phyloP scores from a whole-genome alignment of 202 grass and related monocot species.

The Eragrostis tef region DNA sequence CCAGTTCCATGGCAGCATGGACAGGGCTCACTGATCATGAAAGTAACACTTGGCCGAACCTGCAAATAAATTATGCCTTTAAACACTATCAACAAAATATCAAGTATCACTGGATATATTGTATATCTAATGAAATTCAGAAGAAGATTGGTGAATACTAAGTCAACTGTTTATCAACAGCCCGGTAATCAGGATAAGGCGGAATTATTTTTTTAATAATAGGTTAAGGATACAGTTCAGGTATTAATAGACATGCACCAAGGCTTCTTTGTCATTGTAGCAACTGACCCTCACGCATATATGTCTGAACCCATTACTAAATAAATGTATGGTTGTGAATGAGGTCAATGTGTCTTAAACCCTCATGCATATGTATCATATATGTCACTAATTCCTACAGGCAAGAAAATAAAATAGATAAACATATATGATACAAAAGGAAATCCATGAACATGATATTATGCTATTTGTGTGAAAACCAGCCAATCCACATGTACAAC shows the following conservation, averaged over 20 bases:
- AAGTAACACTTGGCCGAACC: constrained; percentile 87
- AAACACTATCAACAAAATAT: constrained; percentile 24
- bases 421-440: background rate
- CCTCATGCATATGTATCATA: no score
- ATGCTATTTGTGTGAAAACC: constrained; percentile 7
- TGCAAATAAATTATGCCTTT: constrained; percentile 50
- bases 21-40: constrained; percentile 92
- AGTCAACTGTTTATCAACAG: constrained; percentile 8
- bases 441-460: constrained; percentile 23
- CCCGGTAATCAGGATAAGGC: background rate
- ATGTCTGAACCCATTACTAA: background rate
- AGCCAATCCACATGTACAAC: constrained; percentile 21
- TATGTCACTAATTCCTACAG: background rate
- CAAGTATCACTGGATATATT: background rate
- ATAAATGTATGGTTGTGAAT: background rate
- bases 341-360: no score
- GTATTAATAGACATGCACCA: background rate
- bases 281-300: background rate
- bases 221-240: background rate
- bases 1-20: constrained; percentile 86
- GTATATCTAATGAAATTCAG: no score
- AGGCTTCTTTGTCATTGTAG: background rate
- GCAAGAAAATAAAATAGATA: background rate
- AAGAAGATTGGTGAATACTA: background rate
- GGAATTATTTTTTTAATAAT: background rate